Evolutionary conservation across 768 basidiomycete species (phyloP).

Genomic region (Suillus occidentalis): DNA sequence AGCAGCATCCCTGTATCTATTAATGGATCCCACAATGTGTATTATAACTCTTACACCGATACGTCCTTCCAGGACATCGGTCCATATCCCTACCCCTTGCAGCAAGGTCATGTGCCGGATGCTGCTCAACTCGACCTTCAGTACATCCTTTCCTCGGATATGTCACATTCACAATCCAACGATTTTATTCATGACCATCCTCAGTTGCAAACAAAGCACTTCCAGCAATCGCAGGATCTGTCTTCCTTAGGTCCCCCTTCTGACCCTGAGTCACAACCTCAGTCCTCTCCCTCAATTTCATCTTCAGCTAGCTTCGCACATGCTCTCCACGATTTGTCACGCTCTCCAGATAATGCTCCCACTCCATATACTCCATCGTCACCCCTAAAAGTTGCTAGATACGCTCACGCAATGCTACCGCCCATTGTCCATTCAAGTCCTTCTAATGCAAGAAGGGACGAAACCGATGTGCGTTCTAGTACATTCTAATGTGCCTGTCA

Average conservation of each 20-base stretch:
- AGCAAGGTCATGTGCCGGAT: slow-evolving; percentile 24
- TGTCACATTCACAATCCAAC: slow-evolving; percentile 17
- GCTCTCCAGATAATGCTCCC: slow-evolving; percentile 17
- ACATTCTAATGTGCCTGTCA: background rate
- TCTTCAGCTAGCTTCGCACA: slow-evolving; percentile 25
- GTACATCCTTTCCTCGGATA: slow-evolving; percentile 21
- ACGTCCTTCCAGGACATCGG: slow-evolving; percentile 18
- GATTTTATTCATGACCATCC: slow-evolving; percentile 22
- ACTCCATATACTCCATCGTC: slow-evolving; percentile 20
- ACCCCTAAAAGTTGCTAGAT: slow-evolving; percentile 23
- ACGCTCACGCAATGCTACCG: slow-evolving; percentile 32
- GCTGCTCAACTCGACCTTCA: slow-evolving; percentile 26
- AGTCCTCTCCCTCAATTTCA: slow-evolving; percentile 24
- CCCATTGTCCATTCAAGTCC: slow-evolving; percentile 37
- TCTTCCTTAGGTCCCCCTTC: slow-evolving; percentile 17
- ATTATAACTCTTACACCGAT: slow-evolving; percentile 33
- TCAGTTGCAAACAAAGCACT: slow-evolving; percentile 30
- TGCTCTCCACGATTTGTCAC: slow-evolving; percentile 26
- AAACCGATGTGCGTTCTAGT: slow-evolving; percentile 22
- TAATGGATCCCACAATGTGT: slow-evolving; percentile 27
- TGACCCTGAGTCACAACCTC: slow-evolving; percentile 29
- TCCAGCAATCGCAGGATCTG: slow-evolving; percentile 27
- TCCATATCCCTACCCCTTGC: slow-evolving; percentile 26
- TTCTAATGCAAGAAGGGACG: slow-evolving; percentile 24
- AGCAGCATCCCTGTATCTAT: slow-evolving; percentile 31